phyloP scores from a whole-genome alignment of 1,284 basidiomycete species.

The Cryptococcus amylolentus region DNA sequence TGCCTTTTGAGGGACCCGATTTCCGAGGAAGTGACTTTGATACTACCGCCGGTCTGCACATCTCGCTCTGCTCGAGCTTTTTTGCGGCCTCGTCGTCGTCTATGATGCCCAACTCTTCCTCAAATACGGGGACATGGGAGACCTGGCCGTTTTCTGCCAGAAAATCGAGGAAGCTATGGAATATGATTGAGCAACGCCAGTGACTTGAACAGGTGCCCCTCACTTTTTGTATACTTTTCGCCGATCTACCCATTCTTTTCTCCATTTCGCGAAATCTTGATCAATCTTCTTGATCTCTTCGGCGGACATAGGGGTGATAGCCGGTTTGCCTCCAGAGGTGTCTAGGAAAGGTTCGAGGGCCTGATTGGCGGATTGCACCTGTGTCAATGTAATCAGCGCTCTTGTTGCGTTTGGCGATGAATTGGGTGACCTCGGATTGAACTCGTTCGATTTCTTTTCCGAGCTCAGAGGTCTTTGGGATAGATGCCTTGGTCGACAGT shows the following conservation, averaged over 20 bases:
- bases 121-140: slow-evolving; percentile 24
- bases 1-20: too few relatives aligned
- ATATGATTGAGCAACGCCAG: not conserved
- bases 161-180: slow-evolving; percentile 30
- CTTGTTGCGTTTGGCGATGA: not conserved
- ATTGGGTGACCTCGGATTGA: slow-evolving; percentile 32
- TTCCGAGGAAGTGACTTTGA: too few relatives aligned
- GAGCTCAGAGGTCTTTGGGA: slow-evolving; percentile 67
- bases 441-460: slow-evolving; percentile 31
- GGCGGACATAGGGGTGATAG: slow-evolving; percentile 26
- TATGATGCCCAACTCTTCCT: slow-evolving; percentile 44
- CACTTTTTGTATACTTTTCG: slow-evolving; percentile 46
- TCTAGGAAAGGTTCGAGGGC: slow-evolving; percentile 29
- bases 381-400: not conserved
- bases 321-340: slow-evolving; percentile 8
- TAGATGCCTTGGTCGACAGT: slow-evolving; percentile 59
- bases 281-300: slow-evolving; percentile 43
- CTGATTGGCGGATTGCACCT: slow-evolving; percentile 34
- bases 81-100: slow-evolving; percentile 38
- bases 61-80: slow-evolving; percentile 41
- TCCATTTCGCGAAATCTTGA: slow-evolving; percentile 42
- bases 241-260: slow-evolving; percentile 45
- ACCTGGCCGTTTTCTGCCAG: slow-evolving; percentile 29
- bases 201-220: slow-evolving; percentile 8
- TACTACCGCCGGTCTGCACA: slow-evolving; percentile 23